These are phyloP conservation scores for Colletotrichum sansevieriae DNA, from an alignment of 2,329 filamentous ascomycete species.

Conservation along the genomic window DNA sequence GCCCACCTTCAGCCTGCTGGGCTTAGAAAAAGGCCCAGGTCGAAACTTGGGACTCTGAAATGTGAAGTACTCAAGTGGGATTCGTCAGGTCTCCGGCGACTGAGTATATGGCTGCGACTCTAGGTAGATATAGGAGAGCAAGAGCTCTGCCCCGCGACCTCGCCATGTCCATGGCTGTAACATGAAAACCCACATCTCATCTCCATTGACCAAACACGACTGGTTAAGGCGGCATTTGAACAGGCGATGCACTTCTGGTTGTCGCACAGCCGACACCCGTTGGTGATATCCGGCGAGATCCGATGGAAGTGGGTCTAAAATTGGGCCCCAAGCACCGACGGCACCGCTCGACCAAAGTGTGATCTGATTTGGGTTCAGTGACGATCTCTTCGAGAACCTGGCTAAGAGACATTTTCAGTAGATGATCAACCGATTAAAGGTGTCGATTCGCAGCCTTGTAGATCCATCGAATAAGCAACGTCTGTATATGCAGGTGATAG, in stretches of 20 bases:
- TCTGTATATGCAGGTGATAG: not conserved
- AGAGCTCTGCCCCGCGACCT: not conserved
- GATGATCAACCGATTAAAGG: slow-evolving; percentile 9
- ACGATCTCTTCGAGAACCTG: slow-evolving; percentile 15
- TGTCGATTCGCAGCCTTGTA: slow-evolving; percentile 6
- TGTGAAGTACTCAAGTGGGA: not conserved
- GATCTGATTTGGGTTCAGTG: slow-evolving; percentile 9
- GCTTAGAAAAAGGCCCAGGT: slow-evolving; percentile 7
- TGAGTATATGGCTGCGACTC: not conserved
- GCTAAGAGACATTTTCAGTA: not conserved
- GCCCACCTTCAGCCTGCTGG: slow-evolving; percentile 39
- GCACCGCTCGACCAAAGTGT: slow-evolving; percentile 5
- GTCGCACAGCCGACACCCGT: slow-evolving; percentile 30
- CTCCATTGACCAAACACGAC: not conserved
- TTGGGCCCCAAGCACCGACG: slow-evolving; percentile 4
- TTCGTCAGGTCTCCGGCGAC: not conserved
- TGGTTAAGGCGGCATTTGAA: slow-evolving; percentile 13
- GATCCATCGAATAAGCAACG: slow-evolving; percentile 8
- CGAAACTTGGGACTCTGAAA: too few relatives aligned
- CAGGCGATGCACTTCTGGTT: slow-evolving; percentile 9
- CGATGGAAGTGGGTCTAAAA: slow-evolving; percentile 9
- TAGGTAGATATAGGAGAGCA: slow-evolving; percentile 15
- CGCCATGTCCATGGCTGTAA: slow-evolving; percentile 2
- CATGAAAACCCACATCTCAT: slow-evolving; percentile 4
- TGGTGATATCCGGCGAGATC: slow-evolving; percentile 28